Percentiles rank a stretch among this genome's conserved stretches.
phyloP scores from a whole-genome alignment of 192 early-diverging fungal species.

The Pilaira anomala region DNA sequence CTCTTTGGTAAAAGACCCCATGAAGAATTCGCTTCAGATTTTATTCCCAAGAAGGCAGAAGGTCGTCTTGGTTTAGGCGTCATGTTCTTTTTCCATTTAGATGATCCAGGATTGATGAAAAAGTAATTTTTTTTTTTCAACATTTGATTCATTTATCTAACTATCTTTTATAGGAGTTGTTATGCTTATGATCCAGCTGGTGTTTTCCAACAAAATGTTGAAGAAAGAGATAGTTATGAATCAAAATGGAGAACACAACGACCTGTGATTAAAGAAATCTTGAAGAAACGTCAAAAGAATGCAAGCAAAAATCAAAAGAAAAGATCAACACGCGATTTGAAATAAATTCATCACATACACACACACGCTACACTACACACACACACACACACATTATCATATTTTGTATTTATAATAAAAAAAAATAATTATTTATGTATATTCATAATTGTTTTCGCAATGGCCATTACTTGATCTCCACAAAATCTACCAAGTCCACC shows the following conservation, averaged over 20 bases:
- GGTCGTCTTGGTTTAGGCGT: constrained; percentile 20
- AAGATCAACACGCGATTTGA: neutral
- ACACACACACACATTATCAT: no score
- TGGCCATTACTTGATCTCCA: constrained; percentile 21
- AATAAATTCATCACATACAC: neutral
- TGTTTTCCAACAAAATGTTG: constrained; percentile 9
- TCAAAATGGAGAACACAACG: constrained; percentile 14
- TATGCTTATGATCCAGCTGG: constrained; percentile 18
- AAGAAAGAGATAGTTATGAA: constrained; percentile 16
- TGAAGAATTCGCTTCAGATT: constrained; percentile 7
- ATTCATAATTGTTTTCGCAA: constrained; percentile 19
- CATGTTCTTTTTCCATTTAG: constrained; percentile 30
- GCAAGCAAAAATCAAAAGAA: constrained; percentile 19
- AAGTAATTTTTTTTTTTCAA: constrained; percentile 13
- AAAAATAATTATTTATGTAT: neutral
- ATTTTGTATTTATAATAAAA: neutral
- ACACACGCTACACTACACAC: no score
- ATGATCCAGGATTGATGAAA: constrained; percentile 24
- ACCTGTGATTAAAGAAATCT: constrained; percentile 2
- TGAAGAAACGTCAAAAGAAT: constrained; percentile 22
- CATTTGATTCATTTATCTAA: no score
- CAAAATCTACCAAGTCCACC: constrained; percentile 26
- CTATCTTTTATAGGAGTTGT: constrained; percentile 16
- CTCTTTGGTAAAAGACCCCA: neutral
- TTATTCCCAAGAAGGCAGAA: constrained; percentile 16